These are phyloP conservation scores for Lepiota venenata DNA, from an alignment of 768 basidiomycete species.

Conservation along the genomic window DNA sequence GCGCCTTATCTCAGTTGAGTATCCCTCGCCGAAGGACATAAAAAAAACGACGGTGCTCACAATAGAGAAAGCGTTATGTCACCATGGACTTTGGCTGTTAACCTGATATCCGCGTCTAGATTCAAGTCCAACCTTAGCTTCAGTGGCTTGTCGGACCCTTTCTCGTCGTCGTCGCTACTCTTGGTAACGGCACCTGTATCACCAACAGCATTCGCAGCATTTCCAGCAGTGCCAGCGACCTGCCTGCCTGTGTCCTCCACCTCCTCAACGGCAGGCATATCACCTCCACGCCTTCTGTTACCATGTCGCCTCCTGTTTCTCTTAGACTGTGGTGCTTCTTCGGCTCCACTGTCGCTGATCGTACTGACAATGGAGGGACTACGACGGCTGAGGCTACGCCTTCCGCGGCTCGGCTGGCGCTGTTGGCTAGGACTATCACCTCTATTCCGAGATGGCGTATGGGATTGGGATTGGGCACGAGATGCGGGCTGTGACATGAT, in stretches of 20 bases:
- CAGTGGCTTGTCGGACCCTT: slow-evolving; percentile 15
- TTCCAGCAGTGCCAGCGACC: not conserved
- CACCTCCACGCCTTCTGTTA: slow-evolving; percentile 10
- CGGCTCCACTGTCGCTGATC: slow-evolving; percentile 3
- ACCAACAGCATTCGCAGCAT: not conserved
- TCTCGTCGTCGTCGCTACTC: slow-evolving; percentile 8
- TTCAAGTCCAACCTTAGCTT: slow-evolving; percentile 31
- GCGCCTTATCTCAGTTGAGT: slow-evolving; percentile 12
- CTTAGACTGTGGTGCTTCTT: not conserved
- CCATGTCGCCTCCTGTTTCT: slow-evolving; percentile 11
- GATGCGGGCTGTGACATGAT: slow-evolving; percentile 10
- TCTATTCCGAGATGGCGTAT: slow-evolving; percentile 6
- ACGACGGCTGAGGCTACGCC: slow-evolving; percentile 16
- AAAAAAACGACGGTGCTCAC: slow-evolving; percentile 17
- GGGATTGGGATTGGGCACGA: slow-evolving; percentile 3
- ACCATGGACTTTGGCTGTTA: slow-evolving; percentile 31
- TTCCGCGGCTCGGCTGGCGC: slow-evolving; percentile 9
- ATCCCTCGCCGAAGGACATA: not conserved
- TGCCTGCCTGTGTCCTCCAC: slow-evolving; percentile 13
- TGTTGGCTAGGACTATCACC: not conserved
- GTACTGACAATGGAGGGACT: slow-evolving; percentile 10
- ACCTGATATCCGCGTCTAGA: slow-evolving; percentile 28
- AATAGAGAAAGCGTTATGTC: slow-evolving; percentile 30
- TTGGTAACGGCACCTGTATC: slow-evolving; percentile 4
- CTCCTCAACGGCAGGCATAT: slow-evolving; percentile 19